Evolutionary conservation across 2,329 filamentous ascomycete genomes (phyloP), one percentile per base, ranked within the genome.

Genomic region (Xylaria sp.): DNA sequence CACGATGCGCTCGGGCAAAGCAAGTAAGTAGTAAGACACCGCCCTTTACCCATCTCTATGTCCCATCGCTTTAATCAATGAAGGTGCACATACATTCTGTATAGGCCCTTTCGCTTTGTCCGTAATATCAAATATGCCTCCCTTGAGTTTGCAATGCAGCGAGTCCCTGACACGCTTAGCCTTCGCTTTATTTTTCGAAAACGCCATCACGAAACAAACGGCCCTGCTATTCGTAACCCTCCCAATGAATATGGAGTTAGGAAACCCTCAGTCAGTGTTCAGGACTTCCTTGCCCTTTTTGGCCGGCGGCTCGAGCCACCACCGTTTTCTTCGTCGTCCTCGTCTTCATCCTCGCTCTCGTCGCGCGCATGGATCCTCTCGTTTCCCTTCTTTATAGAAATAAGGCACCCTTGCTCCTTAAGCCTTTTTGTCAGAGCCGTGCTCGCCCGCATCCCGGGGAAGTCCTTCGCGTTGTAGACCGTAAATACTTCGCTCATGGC

Each of bases 301-400:
- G 50, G 37, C 9, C 61, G 63, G 45, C 60, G 62, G 19, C 51
- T 55, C n/a, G 52, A 24, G 37, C 47, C 47, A 20, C 54, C 40
- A 7, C 51, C 60, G 6, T 61, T 62, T 7, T 66, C 63, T 37
- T 63, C 72, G 8, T 75, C 73, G 2, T 74, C 73, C 1, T 77
- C 75, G 2, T 75, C 77, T 17, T 78, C 77, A 2, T 75, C 76
- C 13, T 75, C 76, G 38, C 74, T 76, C n/a, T 77, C 76, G 9
- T 76, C 74, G 13, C 70, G 71, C 47, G 59, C 64, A 46, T 71
- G 72, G 29, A 74, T 75, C 71, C 84, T 86, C 54, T 91, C 88
- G 61, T 90, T 92, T 13, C 90, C 90, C 69, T 93, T 94, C 75
- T 93, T 93, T 58, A 93, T 90, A 34, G 90, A 90, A 57, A 94